Evolutionary conservation across 164 flowering plant species (phyloP).

Genomic region (Macadamia integrifolia): DNA sequence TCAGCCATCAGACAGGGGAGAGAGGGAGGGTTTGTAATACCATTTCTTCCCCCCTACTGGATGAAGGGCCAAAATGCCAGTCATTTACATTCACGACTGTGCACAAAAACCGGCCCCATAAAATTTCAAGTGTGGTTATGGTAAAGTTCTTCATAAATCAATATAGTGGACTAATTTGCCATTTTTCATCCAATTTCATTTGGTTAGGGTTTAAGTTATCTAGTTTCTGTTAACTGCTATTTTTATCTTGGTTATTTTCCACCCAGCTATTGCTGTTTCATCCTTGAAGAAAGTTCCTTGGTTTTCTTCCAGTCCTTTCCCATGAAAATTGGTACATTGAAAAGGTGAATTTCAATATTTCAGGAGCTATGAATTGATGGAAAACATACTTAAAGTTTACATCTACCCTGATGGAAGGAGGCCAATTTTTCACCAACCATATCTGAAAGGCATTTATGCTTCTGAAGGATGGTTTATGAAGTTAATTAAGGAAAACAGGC

Average conservation of each 20-base stretch:
- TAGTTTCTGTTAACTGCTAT: neutral
- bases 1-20: no score
- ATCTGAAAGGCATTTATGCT: neutral
- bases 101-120: no score
- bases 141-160: no score
- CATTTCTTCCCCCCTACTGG: no score
- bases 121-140: no score
- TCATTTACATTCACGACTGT: no score
- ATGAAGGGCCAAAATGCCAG: no score
- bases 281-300: neutral
- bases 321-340: neutral
- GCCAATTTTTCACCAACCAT: neutral
- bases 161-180: no score
- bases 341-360: neutral
- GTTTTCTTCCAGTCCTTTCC: neutral
- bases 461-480: slow-evolving; percentile 2
- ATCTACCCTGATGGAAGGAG: neutral
- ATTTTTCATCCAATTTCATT: no score
- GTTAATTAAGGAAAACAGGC: neutral
- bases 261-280: neutral
- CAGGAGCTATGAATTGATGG: neutral
- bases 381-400: slow-evolving; percentile 1
- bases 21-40: no score
- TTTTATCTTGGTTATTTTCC: neutral
- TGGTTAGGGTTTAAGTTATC: no score